Base-by-base conservation (phyloP, 73 alveolate genomes). In the Symbiodinium pilosum region DNA sequence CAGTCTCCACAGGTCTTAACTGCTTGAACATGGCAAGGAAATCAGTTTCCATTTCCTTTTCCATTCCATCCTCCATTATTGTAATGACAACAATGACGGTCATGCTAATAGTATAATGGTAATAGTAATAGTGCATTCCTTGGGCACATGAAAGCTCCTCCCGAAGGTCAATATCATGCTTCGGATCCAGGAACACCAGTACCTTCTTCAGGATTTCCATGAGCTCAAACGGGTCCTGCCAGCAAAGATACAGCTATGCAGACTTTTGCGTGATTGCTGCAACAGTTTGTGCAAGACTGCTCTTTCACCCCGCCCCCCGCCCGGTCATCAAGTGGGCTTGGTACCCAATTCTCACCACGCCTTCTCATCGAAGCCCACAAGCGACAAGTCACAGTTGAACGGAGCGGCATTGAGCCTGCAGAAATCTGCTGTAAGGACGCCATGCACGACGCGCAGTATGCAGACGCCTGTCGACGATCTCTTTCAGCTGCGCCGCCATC, bases 121-220 rank as follows among this genome's bases (percentile, higher is more conserved):
- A n/a, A n/a, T n/a, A n/a, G n/a, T n/a, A n/a, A n/a, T n/a, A n/a
- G n/a, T n/a, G n/a, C n/a, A n/a, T n/a, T n/a, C n/a, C n/a, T n/a
- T n/a, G n/a, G 8, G 83, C 83, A 68, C 32, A 21, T 68, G 41
- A 0, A 44, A 51, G 52, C 52, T 18, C 98, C 91, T 77, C 98
- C n/a, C 98, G 41, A 24, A 81, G 68, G 21, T 99, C 99, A 51
- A 99, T 84, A 43, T 93, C 94, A 83, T 99, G 99, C 84, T 83
- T 93, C 42, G 99, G 99, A 87, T 99, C 99, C 44, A 99, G 99
- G 99, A 99, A 99, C 39, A 99, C 99, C 92, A 99, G 99, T 85
- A 99, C 99, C 94, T 99, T 99, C 94, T 99, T 99, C 83, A 99
- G 99, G 59, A 99, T 99, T 87, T 99, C 99, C 84, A 99, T 99